A percentile compares a stretch with the other conserved stretches of the same genome.
Conservation (phyloP, 2,329 filamentous ascomycete genomes). For the Cadophora gregata region DNA sequence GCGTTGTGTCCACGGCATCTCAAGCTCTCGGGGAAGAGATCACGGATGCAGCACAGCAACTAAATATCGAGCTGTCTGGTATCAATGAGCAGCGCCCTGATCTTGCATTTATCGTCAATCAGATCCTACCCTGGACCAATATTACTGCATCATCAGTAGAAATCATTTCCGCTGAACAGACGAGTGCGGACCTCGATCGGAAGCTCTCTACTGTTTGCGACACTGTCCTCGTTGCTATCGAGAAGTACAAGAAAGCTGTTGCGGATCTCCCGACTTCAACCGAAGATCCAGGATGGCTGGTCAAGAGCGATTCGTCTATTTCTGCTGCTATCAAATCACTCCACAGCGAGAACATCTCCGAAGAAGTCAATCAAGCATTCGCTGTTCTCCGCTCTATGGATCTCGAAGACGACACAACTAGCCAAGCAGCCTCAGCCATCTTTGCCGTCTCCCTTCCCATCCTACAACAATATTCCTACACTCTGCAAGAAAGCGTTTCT, state of each 20-base stretch:
- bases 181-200: slow-evolving; percentile 56
- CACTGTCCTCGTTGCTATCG: slow-evolving; percentile 78
- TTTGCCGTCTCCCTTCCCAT: slow-evolving; percentile 72
- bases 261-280: slow-evolving; percentile 60
- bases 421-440: slow-evolving; percentile 59
- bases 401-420: slow-evolving; percentile 48
- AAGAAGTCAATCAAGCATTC: slow-evolving; percentile 52
- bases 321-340: slow-evolving; percentile 39
- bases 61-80: slow-evolving; percentile 46
- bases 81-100: slow-evolving; percentile 58
- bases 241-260: slow-evolving; percentile 68
- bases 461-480: slow-evolving; percentile 71
- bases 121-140: slow-evolving; percentile 69
- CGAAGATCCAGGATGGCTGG: slow-evolving; percentile 69
- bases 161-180: slow-evolving; percentile 9
- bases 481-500: slow-evolving; percentile 63
- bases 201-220: slow-evolving; percentile 71
- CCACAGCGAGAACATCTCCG: slow-evolving; percentile 36
- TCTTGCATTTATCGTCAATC: slow-evolving; percentile 67
- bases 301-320: slow-evolving; percentile 45
- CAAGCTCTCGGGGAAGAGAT: slow-evolving; percentile 34
- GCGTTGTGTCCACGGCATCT: slow-evolving; percentile 53
- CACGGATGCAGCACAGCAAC: slow-evolving; percentile 25
- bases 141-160: slow-evolving; percentile 35
- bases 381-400: slow-evolving; percentile 52